These are phyloP conservation scores for Phlegmacium glaucopus DNA, from an alignment of 768 basidiomycete species.

Conservation along the genomic window DNA sequence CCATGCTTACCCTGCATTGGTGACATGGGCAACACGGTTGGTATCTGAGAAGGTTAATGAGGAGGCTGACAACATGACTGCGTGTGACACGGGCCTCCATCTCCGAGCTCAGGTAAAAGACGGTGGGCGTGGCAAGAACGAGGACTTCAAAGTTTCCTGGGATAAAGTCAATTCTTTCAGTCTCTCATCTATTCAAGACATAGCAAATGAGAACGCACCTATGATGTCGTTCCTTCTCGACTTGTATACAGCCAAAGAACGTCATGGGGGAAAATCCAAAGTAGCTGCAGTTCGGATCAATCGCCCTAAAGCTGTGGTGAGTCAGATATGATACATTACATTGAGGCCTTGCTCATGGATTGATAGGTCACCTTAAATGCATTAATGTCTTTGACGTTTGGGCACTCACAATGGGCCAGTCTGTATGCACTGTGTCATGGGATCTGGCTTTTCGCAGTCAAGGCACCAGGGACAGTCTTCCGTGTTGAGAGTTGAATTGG, in stretches of 20 bases:
- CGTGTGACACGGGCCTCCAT: background rate
- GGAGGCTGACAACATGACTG: slow-evolving; percentile 4
- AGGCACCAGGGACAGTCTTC: slow-evolving; percentile 13
- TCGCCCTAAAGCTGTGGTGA: slow-evolving; percentile 10
- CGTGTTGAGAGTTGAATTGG: slow-evolving; percentile 15
- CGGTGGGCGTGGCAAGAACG: slow-evolving; percentile 3
- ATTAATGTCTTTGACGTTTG: slow-evolving; percentile 17
- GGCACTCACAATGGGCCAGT: slow-evolving; percentile 10
- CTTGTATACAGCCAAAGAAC: background rate
- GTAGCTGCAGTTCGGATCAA: background rate
- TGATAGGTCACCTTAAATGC: slow-evolving; percentile 11
- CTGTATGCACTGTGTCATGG: slow-evolving; percentile 13
- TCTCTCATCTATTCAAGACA: background rate
- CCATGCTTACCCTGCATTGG: background rate
- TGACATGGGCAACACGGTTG: background rate
- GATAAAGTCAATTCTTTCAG: slow-evolving; percentile 1
- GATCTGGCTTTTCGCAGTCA: slow-evolving; percentile 16
- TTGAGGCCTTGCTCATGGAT: background rate
- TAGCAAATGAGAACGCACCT: slow-evolving; percentile 1
- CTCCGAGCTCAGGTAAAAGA: too few species aligned
- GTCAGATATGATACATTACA: background rate
- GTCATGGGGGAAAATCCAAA: background rate
- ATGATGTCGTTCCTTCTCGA: background rate
- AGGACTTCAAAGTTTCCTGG: slow-evolving; percentile 5
- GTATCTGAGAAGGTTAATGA: background rate